These are phyloP conservation scores for Rhizomucor pusillus DNA, from an alignment of 371 early-diverging fungal genomes.

Conservation along the genomic window DNA sequence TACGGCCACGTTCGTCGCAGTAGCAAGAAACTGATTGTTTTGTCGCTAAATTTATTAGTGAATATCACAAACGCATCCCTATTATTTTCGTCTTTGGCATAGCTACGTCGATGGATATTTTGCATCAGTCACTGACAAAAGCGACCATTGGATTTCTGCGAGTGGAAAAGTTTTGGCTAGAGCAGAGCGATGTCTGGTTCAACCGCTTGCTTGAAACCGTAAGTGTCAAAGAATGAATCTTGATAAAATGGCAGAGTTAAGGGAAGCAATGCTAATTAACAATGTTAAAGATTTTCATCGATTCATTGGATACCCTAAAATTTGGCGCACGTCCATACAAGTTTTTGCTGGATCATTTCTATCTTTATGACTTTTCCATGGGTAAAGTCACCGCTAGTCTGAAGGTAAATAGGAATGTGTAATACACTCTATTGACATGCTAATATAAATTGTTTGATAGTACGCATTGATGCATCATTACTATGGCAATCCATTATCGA, in stretches of 20 bases:
- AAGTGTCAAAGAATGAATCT: conserved; percentile 3
- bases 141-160: conserved; percentile 67
- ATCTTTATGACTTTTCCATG: conserved; percentile 76
- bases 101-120: conserved; percentile 79
- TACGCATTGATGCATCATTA: conserved; percentile 86
- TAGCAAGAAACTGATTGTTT: background rate
- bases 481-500: conserved; percentile 82
- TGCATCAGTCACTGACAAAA: conserved; percentile 78
- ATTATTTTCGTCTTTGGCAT: conserved; percentile 82
- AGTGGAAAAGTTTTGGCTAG: conserved; percentile 76
- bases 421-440: background rate
- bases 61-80: conserved; percentile 68
- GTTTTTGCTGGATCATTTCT: conserved; percentile 75
- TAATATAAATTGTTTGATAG: conserved; percentile 28
- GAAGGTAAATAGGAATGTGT: conserved; percentile 47
- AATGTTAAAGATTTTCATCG: conserved; percentile 53
- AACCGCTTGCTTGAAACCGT: conserved; percentile 72
- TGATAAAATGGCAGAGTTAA: too few relatives aligned
- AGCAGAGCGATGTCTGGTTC: conserved; percentile 74
- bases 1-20: too few relatives aligned
- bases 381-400: conserved; percentile 66
- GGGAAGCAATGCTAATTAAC: background rate
- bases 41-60: conserved; percentile 42
- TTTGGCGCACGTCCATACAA: conserved; percentile 72
- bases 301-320: conserved; percentile 47